These are phyloP conservation scores for Paxillus rubicundulus DNA, from an alignment of 768 basidiomycete species.

Conservation along the genomic window DNA sequence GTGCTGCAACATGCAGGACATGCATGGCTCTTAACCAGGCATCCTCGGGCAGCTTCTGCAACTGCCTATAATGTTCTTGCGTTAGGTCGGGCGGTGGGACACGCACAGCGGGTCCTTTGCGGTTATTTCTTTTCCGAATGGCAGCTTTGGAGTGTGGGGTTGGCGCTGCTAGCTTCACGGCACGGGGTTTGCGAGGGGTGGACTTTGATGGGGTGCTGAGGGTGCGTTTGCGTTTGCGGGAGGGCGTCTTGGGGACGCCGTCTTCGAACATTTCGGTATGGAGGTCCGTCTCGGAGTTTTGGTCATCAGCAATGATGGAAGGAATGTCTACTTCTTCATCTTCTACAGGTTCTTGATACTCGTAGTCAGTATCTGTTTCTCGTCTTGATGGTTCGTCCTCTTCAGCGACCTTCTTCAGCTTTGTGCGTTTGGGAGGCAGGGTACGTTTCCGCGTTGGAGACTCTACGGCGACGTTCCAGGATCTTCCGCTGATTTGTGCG, in stretches of 20 bases:
- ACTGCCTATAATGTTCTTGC: constrained; percentile 35
- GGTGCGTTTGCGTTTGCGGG: constrained; percentile 48
- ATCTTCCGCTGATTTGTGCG: constrained; percentile 36
- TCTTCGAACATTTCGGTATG: constrained; percentile 24
- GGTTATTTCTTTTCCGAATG: constrained; percentile 43
- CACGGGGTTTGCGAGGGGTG: constrained; percentile 36
- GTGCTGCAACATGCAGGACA: constrained; percentile 87
- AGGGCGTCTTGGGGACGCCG: constrained; percentile 49
- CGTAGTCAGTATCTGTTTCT: constrained; percentile 22
- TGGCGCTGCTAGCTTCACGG: constrained; percentile 50
- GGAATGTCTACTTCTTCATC: constrained; percentile 21
- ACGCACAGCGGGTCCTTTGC: constrained; percentile 30
- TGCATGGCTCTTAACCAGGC: constrained; percentile 89
- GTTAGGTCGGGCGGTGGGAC: constrained; percentile 36
- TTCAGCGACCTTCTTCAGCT: constrained; percentile 21
- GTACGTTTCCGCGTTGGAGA: constrained; percentile 5
- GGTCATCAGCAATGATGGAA: constrained; percentile 10
- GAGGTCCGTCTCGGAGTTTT: constrained; percentile 29
- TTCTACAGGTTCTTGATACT: constrained; percentile 17
- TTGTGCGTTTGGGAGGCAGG: constrained; percentile 19
- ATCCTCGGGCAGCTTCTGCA: constrained; percentile 61
- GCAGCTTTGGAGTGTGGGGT: constrained; percentile 78
- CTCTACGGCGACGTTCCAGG: constrained; percentile 46
- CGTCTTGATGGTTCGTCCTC: constrained; percentile 18
- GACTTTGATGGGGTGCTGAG: constrained; percentile 27